Evolutionary conservation across 495 filamentous ascomycete species (phyloP).

Genomic region (Podospora didyma): DNA sequence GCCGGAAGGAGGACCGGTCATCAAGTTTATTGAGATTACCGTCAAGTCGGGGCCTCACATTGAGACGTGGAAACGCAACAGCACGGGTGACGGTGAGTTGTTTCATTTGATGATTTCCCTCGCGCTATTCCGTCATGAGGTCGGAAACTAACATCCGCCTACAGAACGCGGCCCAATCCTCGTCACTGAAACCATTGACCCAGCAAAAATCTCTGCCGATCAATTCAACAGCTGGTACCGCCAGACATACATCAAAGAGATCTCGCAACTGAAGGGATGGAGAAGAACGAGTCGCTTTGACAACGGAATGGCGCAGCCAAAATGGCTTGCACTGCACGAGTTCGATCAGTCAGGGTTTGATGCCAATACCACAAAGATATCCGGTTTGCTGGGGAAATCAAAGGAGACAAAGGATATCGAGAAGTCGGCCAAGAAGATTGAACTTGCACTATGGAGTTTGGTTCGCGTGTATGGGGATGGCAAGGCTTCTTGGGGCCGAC

Average conservation of each 20-base stretch:
- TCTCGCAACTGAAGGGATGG: conserved; percentile 16
- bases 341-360: conserved; percentile 11
- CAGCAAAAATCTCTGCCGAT: conserved; percentile 1
- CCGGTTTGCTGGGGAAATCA: conserved; percentile 6
- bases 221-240: conserved; percentile 16
- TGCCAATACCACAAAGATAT: background rate
- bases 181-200: conserved; percentile 14
- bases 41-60: conserved; percentile 10
- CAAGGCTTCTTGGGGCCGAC: conserved; percentile 8
- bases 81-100: conserved; percentile 1
- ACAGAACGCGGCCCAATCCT: conserved; percentile 12
- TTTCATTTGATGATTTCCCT: too few relatives aligned
- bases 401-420: conserved; percentile 1
- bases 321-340: conserved; percentile 18
- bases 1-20: conserved; percentile 18
- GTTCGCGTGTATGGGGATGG: conserved; percentile 13
- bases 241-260: conserved; percentile 10
- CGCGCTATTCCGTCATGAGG: too few relatives aligned
- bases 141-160: background rate
- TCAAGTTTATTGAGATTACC: conserved; percentile 11
- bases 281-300: conserved; percentile 17
- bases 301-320: background rate
- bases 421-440: background rate
- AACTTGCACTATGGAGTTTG: conserved; percentile 10
- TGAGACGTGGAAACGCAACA: conserved; percentile 14